Percentiles rank a stretch among this genome's conserved stretches.
These are phyloP conservation scores for Phalaenopsis aphrodite DNA, from an alignment of 106 monocot species.

Conservation along the genomic window DNA sequence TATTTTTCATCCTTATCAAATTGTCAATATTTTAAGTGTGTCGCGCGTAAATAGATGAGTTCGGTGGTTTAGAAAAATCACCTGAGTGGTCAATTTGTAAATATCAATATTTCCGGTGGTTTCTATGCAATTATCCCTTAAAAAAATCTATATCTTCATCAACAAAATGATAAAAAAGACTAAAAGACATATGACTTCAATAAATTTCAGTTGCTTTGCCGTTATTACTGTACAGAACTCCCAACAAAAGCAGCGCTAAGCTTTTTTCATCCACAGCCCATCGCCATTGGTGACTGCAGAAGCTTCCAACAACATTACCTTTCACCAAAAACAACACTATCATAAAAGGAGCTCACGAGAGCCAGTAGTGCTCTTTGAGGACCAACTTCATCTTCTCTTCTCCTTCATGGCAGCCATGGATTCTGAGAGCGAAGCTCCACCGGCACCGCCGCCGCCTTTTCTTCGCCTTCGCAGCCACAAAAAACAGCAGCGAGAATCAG, in stretches of 20 bases:
- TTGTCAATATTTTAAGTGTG: too few relatives aligned
- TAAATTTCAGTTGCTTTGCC: neutral
- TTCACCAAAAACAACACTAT: neutral
- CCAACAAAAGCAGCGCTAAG: slow-evolving; percentile 1
- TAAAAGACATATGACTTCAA: neutral
- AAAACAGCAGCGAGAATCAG: neutral
- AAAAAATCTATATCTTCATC: neutral
- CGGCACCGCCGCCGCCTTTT: neutral
- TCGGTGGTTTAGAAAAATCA: too few relatives aligned
- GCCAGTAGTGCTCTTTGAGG: too few relatives aligned
- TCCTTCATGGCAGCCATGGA: neutral
- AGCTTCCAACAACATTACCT: slow-evolving; percentile 9
- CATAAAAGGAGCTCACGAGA: slow-evolving; percentile 3
- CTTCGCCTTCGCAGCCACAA: neutral
- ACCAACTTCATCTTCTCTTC: slow-evolving; percentile 6
- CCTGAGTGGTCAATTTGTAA: too few relatives aligned
- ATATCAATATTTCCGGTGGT: too few relatives aligned
- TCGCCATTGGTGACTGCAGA: neutral
- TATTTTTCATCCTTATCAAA: too few relatives aligned
- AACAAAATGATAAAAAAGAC: neutral
- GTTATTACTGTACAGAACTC: neutral
- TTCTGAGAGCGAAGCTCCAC: neutral
- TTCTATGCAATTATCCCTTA: too few relatives aligned
- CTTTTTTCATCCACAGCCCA: neutral
- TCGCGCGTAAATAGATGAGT: too few relatives aligned